Evolutionary conservation across 2,329 filamentous ascomycete species (phyloP), one percentile per base, ranked within the genome.

Genomic region (Oidium heveae): DNA sequence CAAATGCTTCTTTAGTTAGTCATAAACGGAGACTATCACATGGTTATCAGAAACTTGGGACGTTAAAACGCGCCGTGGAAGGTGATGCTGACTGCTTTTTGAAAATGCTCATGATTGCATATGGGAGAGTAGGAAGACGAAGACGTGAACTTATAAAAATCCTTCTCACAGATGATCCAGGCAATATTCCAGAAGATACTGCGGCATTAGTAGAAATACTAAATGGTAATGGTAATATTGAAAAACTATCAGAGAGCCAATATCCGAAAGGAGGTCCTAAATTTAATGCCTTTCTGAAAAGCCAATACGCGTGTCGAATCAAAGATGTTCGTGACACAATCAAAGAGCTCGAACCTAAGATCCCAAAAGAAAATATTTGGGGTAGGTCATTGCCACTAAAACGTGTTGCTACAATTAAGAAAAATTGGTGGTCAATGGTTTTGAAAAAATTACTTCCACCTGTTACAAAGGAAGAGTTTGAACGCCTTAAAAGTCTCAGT

Each of bases 371-470:
- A 39, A 76, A 73, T 52, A 66, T 68, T 6, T 80, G 74, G 71
- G 74, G 72, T 1, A 68, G 68, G 1, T 70, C 70, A 0, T 64
- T 71, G 1, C 56, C 67, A 2, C 59, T 65, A 5, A 69, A 64
- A 46, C 60, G 71, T 0, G 60, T 65, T 8, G 66, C 68, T n/a
- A 68, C 68, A 10, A 73, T 72, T 56, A 60, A 66, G 50, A 70
- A 67, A 32, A 67, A 64, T 22, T 74, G 71, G 66, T 81, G 74
- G 72, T 69, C 64, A 39, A 55, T 55, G 4, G 61, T 68, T 16
- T 65, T 71, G 0, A 63, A 69, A 13, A 74, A 71, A 56, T 57
- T 77, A 7, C 66, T 76, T 59, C 74, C 75, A n/a, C 78, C 78
- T 0, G 56, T 81, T 16, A 69, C 69, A 7, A 65, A 63, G 32